Evolutionary conservation across 2,329 filamentous ascomycete genomes (phyloP).

Genomic region (Ascochyta pisi): DNA sequence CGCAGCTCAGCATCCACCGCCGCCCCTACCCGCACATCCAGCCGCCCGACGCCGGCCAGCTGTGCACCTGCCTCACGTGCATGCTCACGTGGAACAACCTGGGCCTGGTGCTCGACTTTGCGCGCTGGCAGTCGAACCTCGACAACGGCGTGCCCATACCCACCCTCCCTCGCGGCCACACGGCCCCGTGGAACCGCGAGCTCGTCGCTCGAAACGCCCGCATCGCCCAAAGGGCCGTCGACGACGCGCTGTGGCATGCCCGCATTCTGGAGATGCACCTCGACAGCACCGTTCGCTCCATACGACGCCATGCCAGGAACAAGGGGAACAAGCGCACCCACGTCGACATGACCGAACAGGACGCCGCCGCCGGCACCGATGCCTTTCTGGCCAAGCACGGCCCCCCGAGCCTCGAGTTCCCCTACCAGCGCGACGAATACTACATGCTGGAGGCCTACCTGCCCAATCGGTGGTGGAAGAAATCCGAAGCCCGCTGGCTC

Average conservation of each 20-base stretch:
- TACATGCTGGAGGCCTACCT: constrained; percentile 65
- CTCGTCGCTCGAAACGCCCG: constrained; percentile 54
- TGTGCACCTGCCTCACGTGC: constrained; percentile 66
- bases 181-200: constrained; percentile 58
- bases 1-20: constrained; percentile 55
- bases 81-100: constrained; percentile 64
- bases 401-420: constrained; percentile 60
- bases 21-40: constrained; percentile 62
- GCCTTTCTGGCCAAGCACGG: constrained; percentile 60
- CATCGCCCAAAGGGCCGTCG: constrained; percentile 56
- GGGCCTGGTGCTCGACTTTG: constrained; percentile 62
- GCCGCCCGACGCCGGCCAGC: constrained; percentile 53
- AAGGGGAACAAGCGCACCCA: constrained; percentile 57
- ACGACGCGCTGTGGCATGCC: constrained; percentile 59
- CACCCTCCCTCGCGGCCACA: constrained; percentile 57
- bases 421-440: constrained; percentile 64
- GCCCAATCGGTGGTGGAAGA: constrained; percentile 63
- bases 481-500: constrained; percentile 55
- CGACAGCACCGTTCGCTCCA: constrained; percentile 54
- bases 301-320: constrained; percentile 57
- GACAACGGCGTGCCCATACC: constrained; percentile 61
- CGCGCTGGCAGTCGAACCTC: constrained; percentile 62
- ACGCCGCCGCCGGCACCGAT: constrained; percentile 58
- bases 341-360: constrained; percentile 56
- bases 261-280: constrained; percentile 58